Evolutionary conservation across 2,329 filamentous ascomycete genomes (phyloP).

Genomic region (Diaporthe citri): DNA sequence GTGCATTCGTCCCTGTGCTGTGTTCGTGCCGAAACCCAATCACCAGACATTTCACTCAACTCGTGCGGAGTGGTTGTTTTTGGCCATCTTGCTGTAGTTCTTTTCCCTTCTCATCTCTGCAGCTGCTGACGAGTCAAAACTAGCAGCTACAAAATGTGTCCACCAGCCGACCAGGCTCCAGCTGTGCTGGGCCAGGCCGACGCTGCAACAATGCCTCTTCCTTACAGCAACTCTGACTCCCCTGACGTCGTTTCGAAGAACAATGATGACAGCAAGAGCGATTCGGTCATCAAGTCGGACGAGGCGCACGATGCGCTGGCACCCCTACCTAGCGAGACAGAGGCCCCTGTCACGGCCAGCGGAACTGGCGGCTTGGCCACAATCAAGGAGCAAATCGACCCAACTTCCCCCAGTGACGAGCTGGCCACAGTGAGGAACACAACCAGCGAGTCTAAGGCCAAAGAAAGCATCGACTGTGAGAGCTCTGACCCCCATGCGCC

Average conservation of each 20-base stretch:
- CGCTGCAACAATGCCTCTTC: slow-evolving; percentile 15
- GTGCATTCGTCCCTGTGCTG: not conserved
- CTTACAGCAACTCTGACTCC: slow-evolving; percentile 5
- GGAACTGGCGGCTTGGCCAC: not conserved
- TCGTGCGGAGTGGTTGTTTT: too few relatives aligned
- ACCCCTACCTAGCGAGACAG: not conserved
- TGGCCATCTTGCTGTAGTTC: too few relatives aligned
- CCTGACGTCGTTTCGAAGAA: not conserved
- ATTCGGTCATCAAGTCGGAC: not conserved
- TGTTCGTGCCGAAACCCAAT: not conserved
- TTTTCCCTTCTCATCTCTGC: too few relatives aligned
- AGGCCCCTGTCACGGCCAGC: not conserved
- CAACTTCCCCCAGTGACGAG: not conserved
- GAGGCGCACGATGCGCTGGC: not conserved
- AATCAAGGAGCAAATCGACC: not conserved
- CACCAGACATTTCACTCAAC: not conserved
- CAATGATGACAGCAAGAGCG: not conserved
- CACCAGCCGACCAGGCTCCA: not conserved
- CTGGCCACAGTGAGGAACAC: not conserved
- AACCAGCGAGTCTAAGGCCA: not conserved
- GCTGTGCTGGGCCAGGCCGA: not conserved
- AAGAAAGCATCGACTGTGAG: not conserved
- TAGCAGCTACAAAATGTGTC: not conserved
- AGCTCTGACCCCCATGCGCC: not conserved
- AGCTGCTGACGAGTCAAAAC: not conserved